Percentiles rank a stretch among this genome's conserved stretches.
Evolutionary conservation across 2,329 filamentous ascomycete genomes (phyloP).

Genomic region (Sodiomyces alkalinus): DNA sequence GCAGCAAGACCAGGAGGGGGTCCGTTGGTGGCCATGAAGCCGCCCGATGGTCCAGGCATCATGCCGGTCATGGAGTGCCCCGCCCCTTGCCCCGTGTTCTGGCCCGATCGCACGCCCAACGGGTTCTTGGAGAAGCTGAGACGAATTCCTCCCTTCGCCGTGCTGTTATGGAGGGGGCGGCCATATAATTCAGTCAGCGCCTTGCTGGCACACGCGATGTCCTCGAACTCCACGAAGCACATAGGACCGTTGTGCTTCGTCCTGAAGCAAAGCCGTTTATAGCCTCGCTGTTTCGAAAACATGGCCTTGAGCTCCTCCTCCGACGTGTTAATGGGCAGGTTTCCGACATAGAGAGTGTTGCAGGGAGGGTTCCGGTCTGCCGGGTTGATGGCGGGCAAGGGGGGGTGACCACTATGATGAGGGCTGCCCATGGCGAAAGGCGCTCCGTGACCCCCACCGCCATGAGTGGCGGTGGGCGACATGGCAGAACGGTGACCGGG

Average conservation of each 20-base stretch:
- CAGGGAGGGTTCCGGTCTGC: conserved; percentile 95
- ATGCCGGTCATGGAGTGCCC: conserved; percentile 41
- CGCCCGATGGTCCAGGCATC: conserved; percentile 18
- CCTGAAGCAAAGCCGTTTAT: conserved; percentile 87
- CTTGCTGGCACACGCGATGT: conserved; percentile 82
- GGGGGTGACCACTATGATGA: conserved; percentile 30
- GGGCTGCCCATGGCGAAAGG: conserved; percentile 18
- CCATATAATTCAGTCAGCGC: conserved; percentile 84
- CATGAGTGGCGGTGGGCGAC: conserved; percentile 39
- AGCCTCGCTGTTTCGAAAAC: conserved; percentile 86
- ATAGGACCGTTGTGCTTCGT: conserved; percentile 93
- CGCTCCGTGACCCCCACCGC: conserved; percentile 15
- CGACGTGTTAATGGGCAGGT: conserved; percentile 79
- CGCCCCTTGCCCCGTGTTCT: conserved; percentile 31
- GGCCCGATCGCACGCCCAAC: conserved; percentile 72
- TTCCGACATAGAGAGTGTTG: conserved; percentile 97
- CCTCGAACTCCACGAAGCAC: conserved; percentile 98
- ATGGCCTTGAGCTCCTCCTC: conserved; percentile 91
- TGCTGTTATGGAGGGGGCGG: conserved; percentile 72
- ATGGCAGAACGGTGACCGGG: conserved; percentile 31
- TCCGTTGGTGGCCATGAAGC: conserved; percentile 54
- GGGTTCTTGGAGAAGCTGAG: conserved; percentile 97
- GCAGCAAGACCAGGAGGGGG: conserved; percentile 70
- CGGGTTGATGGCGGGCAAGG: conserved; percentile 77
- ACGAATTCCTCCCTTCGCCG: conserved; percentile 86